Evolutionary conservation across 2,329 filamentous ascomycete genomes (phyloP), one percentile per base, ranked within the genome.

Genomic region (Hymenoscyphus linearis): DNA sequence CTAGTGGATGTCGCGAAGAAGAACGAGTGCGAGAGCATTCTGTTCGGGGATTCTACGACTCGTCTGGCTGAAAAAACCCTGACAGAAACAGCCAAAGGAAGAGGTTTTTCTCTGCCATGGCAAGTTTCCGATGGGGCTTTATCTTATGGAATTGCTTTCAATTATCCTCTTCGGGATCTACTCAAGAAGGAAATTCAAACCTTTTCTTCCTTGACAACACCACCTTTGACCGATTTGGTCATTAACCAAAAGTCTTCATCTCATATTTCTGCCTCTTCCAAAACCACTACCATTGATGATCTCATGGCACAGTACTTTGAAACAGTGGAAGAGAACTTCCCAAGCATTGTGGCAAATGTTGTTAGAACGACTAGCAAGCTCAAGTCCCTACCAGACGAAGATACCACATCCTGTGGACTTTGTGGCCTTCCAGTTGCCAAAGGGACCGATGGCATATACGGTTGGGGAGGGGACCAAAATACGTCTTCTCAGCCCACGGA

Each of bases 271-370:
- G 63, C 67, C 31, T 68, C 66, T 31, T 61, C 74, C 67, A 90
- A 87, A 71, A 88, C 91, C 66, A 82, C 91, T 53, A 96, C 91
- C 53, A 97, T 99, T 69, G 92, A 97, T 71, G 88, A 93, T 67
- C 83, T 99, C 59, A 93, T 98, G 87, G 78, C 82, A 61, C 87
- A 91, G 61, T 99, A 97, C 74, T 96, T 99, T 70, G 84, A 85
- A 66, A 88, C 86, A 47, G 91, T 96, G 16, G 93, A 96, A 72
- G 84, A 85, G 66, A 89, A 88, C 62, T 97, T 96, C 71, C 90
- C 93, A 2, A 91, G 90, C 60, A 91, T 98, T 60, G 93, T 99
- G 67, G 89, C 93, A 35, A 99, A 99, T 73, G 95, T 99, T 10
- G 93, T 97, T 4, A 85, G 91, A 64, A 99, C 93, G 36, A 88